Base-by-base conservation (phyloP, 2,329 filamentous ascomycete genomes). In the Fusarium oxysporum region DNA sequence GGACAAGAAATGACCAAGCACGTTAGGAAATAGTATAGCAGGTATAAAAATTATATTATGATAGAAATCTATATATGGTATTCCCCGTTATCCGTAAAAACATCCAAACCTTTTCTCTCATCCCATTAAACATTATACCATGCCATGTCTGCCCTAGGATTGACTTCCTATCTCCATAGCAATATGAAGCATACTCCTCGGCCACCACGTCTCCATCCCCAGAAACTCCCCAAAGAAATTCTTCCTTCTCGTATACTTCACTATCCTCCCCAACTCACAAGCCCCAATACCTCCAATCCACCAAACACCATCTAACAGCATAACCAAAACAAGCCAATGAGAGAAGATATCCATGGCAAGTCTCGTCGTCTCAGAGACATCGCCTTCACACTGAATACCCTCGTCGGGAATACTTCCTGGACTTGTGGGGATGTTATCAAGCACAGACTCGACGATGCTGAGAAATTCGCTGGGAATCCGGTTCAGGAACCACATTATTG, bases 401-500 rank as follows among this genome's bases (percentile, higher is more conserved):
- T 28, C 65, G 1, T 28, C 55, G 12, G 35, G 45, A 28, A 44
- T 28, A 17, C 16, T 44, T 6, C 45, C 44, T 7, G 54, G 32
- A 2, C 43, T 44, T 2, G 30, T 48, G 8, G 61, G 68, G 0
- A 80, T 75, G 2, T 51, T 32, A 5, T 76, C 76, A 0, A 84
- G 67, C 9, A 78, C 78, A 6, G 77, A 76, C 47, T 83, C 81
- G 4, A 85, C 76, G 2, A 84, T 64, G 2, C 58, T 75, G 1
- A 85, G 68, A 37, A 76, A 85, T 1, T 77, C 68, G 2, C 69
- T 62, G 0, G 82, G 81, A 0, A 79, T 80, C 28, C 80, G 80
- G 69, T 85, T 84, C 7, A 85, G 41, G n/a, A 84, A 84, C 5
- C 82, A 79, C 74, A 82, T 83, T 45, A 85, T 79, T 1, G 76